Percentiles rank a stretch among this genome's conserved stretches.
Evolutionary conservation across 345 rosid genomes (phyloP).

Genomic region (Dipteronia dyeriana): DNA sequence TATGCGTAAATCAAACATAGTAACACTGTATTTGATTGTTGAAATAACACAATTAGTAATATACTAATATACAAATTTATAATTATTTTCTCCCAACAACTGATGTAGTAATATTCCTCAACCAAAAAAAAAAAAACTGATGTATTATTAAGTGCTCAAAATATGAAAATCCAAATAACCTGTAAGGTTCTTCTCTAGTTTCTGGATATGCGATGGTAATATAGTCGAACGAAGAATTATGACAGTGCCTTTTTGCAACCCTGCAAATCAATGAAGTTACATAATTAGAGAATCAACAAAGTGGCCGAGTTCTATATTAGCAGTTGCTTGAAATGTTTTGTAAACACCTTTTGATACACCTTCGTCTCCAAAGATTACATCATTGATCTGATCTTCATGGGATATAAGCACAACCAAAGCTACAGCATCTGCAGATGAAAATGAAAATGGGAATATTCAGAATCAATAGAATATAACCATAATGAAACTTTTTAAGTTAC

Average conservation of each 20-base stretch:
- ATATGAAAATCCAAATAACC: constrained; percentile 38
- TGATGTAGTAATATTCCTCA: neutral
- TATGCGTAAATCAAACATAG: no score
- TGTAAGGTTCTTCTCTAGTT: constrained; percentile 56
- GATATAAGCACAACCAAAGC: constrained; percentile 67
- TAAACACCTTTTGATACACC: constrained; percentile 64
- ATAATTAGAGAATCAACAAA: constrained; percentile 19
- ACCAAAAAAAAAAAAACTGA: neutral
- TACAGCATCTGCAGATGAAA: constrained; percentile 53
- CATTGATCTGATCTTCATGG: constrained; percentile 60
- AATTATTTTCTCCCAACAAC: neutral
- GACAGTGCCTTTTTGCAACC: constrained; percentile 51
- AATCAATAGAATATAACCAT: neutral
- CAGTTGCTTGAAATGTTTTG: constrained; percentile 15
- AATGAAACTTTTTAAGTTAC: neutral
- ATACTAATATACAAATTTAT: no score
- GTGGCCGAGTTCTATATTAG: neutral
- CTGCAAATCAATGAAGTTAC: constrained; percentile 37
- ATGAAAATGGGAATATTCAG: constrained; percentile 9
- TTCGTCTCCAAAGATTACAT: constrained; percentile 55
- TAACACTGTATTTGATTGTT: neutral
- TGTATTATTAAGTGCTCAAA: neutral
- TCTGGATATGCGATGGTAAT: constrained; percentile 50
- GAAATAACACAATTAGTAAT: constrained; percentile 3
- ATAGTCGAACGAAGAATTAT: constrained; percentile 61